These are phyloP conservation scores for Insectozyma bohioensis DNA, from an alignment of 1,139 yeast genomes.

Conservation along the genomic window DNA sequence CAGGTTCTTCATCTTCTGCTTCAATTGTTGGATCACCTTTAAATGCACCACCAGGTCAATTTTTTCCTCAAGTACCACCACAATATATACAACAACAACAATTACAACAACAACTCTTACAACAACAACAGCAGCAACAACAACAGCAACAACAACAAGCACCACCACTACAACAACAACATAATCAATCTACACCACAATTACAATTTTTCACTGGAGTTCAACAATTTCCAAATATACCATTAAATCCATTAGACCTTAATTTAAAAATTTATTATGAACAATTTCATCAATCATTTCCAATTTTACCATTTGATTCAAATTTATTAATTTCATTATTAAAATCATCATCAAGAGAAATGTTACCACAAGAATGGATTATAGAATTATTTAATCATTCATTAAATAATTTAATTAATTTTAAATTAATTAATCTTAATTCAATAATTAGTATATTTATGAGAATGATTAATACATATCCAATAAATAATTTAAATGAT, in stretches of 20 bases:
- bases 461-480: slow-evolving; percentile 44
- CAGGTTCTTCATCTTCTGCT: slow-evolving; percentile 13
- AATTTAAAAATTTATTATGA: slow-evolving; percentile 46
- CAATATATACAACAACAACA: slow-evolving; percentile 6
- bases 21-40: slow-evolving; percentile 12
- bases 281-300: slow-evolving; percentile 54
- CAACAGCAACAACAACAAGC: no score
- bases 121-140: not conserved
- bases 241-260: slow-evolving; percentile 16
- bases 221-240: slow-evolving; percentile 10
- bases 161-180: slow-evolving; percentile 6
- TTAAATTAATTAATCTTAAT: slow-evolving; percentile 29
- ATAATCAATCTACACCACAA: slow-evolving; percentile 5
- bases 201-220: slow-evolving; percentile 7
- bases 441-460: slow-evolving; percentile 40
- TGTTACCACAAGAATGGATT: slow-evolving; percentile 27
- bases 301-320: slow-evolving; percentile 55
- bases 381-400: slow-evolving; percentile 53
- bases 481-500: slow-evolving; percentile 33
- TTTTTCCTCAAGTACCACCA: slow-evolving; percentile 10
- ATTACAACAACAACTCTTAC: slow-evolving; percentile 2
- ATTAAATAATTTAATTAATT: slow-evolving; percentile 46
- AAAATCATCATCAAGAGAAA: slow-evolving; percentile 8
- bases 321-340: slow-evolving; percentile 19
- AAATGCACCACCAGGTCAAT: slow-evolving; percentile 6